Conservation (phyloP, 169 alveolate species). For the Plasmodium malariae region DNA sequence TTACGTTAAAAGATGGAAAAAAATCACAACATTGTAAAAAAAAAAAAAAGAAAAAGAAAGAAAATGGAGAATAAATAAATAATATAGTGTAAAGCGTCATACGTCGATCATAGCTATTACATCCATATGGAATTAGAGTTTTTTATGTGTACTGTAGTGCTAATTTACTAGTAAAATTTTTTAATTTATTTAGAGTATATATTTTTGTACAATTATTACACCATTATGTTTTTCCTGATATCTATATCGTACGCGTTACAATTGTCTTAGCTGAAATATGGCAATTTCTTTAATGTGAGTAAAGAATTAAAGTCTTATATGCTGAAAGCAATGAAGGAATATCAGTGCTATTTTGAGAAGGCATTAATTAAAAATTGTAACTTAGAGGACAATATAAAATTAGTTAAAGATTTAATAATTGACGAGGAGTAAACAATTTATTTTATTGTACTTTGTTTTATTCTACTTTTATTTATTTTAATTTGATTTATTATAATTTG, state of each 20-base stretch:
- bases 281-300: conserved; percentile 42
- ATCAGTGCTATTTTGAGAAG: conserved; percentile 50
- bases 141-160: no score
- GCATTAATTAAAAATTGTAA: conserved; percentile 41
- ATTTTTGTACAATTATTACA: not conserved
- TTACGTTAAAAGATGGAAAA: conserved; percentile 64
- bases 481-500: no score
- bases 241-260: not conserved
- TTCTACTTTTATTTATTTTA: not conserved
- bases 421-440: conserved; percentile 45
- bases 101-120: not conserved
- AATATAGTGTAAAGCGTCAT: conserved; percentile 2
- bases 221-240: conserved; percentile 8
- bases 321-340: conserved; percentile 64
- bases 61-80: not conserved
- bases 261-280: conserved; percentile 52
- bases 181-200: no score
- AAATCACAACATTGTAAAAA: conserved; percentile 66
- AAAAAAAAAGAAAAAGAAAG: conserved; percentile 16
- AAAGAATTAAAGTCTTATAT: conserved; percentile 58
- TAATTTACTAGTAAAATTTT: no score
- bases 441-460: not conserved
- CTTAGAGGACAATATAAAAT: conserved; percentile 50
- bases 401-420: conserved; percentile 33
- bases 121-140: no score